Evolutionary conservation across 1,284 basidiomycete species (phyloP).

Genomic region (Blastosporella zonata): DNA sequence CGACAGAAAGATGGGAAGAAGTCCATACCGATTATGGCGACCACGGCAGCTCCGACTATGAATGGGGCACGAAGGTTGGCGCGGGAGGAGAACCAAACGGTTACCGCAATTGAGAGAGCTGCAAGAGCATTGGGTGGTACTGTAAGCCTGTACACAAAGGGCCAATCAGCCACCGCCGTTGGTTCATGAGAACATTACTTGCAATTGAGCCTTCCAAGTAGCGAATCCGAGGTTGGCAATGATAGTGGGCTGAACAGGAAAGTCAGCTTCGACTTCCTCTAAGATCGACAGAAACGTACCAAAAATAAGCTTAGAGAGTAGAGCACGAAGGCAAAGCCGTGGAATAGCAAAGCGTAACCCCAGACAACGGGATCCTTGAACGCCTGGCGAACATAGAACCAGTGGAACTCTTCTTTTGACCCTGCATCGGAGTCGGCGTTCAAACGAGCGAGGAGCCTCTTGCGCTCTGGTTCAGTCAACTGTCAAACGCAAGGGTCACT

Average conservation of each 20-base stretch:
- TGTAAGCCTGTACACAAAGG: constrained; percentile 40
- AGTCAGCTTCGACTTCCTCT: not conserved
- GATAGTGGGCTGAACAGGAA: constrained; percentile 49
- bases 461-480: constrained; percentile 49
- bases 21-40: constrained; percentile 52
- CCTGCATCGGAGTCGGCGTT: constrained; percentile 53
- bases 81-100: constrained; percentile 49
- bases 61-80: constrained; percentile 51
- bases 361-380: constrained; percentile 60
- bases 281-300: constrained; percentile 27
- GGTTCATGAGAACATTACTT: constrained; percentile 17
- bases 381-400: constrained; percentile 51
- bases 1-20: not conserved
- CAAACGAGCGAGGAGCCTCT: constrained; percentile 44
- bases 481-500: constrained; percentile 19
- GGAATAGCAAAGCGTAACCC: constrained; percentile 64
- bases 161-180: not conserved
- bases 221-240: constrained; percentile 56
- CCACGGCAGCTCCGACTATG: constrained; percentile 50
- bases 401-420: constrained; percentile 45
- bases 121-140: constrained; percentile 58
- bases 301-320: constrained; percentile 56
- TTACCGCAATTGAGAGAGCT: constrained; percentile 43
- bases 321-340: constrained; percentile 58
- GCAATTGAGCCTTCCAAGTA: constrained; percentile 61